These are phyloP conservation scores for Globisporangium paroecandrum DNA, from an alignment of 352 stramenopile species.

Conservation along the genomic window DNA sequence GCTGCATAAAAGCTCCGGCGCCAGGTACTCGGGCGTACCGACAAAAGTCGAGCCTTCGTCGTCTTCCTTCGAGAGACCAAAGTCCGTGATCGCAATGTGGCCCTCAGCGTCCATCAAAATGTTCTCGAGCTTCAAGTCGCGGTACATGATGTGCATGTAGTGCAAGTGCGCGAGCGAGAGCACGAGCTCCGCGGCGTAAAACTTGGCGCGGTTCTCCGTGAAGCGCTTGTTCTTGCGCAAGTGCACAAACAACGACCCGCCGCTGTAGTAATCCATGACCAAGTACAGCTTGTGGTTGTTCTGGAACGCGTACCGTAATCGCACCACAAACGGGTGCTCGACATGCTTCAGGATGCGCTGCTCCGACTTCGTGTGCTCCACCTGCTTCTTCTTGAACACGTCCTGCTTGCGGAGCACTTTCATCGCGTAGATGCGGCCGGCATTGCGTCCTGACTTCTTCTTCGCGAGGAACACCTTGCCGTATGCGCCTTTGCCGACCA, in stretches of 20 bases:
- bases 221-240: constrained; percentile 77
- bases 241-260: constrained; percentile 84
- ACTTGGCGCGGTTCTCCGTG: constrained; percentile 58
- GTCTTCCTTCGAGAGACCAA: constrained; percentile 85
- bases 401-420: constrained; percentile 86
- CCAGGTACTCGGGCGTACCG: constrained; percentile 82
- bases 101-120: constrained; percentile 86
- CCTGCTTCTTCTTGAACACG: constrained; percentile 84
- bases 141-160: constrained; percentile 87
- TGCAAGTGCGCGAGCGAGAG: constrained; percentile 83
- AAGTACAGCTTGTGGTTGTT: constrained; percentile 87
- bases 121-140: constrained; percentile 89
- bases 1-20: constrained; percentile 73
- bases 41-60: constrained; percentile 82
- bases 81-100: constrained; percentile 85
- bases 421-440: constrained; percentile 84
- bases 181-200: constrained; percentile 85
- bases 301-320: constrained; percentile 86
- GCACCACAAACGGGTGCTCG: constrained; percentile 88
- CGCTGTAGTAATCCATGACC: constrained; percentile 89
- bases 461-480: constrained; percentile 85
- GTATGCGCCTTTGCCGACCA: constrained; percentile 86
- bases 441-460: constrained; percentile 69
- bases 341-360: constrained; percentile 86
- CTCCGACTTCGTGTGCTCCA: constrained; percentile 87